Base-by-base conservation (phyloP, 2,329 filamentous ascomycete genomes). In the Esteya vermicola region DNA sequence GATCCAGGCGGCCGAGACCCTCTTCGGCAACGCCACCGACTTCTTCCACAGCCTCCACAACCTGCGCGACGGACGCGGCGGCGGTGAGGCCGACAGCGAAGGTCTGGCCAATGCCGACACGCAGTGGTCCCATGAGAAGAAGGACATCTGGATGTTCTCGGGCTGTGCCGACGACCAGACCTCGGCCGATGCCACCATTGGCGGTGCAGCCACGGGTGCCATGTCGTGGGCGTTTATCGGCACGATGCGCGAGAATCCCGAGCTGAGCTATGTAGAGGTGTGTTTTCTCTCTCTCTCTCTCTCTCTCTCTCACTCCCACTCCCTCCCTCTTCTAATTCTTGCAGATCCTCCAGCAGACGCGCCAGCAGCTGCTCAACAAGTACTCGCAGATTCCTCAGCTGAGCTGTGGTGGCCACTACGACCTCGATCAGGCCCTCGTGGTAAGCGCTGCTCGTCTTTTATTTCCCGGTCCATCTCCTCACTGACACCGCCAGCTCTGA, bases 1-100 rank as follows among this genome's bases (percentile, higher is more conserved):
- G 40, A 40, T 72, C 3, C 59, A 59, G 10, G 69, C 72, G 44
- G 70, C 70, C 18, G 55, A 63, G 43, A 59, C 68, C 47, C 53
- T 75, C 6, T 60, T 72, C 23, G 68, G 64, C 1, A 69, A 68
- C 30, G 70, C 70, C 3, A 67, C 61, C 1, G 58, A 56, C 36
- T 75, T 75, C 51, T 74, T 73, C 55, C 60, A 64, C 42, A 60
- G 66, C 3, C 51, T 74, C 32, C 60, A 60, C 35, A 65, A 71
- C 48, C 57, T 61, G 26, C 55, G 65, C 39, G 56, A 67, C 25
- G 25, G 37, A 19, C 22, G 32, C 38, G 56, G 22, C n/a, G 22
- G 23, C 38, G 56, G 36, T 26, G 39, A 16, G 35, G 51, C 51
- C 7, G 56, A 60, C 42, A 54, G 61, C 16, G 60, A 64, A 31